Evolutionary conservation across 192 early-diverging fungal genomes (phyloP).

Genomic region (Globomyces pollinis-pini): DNA sequence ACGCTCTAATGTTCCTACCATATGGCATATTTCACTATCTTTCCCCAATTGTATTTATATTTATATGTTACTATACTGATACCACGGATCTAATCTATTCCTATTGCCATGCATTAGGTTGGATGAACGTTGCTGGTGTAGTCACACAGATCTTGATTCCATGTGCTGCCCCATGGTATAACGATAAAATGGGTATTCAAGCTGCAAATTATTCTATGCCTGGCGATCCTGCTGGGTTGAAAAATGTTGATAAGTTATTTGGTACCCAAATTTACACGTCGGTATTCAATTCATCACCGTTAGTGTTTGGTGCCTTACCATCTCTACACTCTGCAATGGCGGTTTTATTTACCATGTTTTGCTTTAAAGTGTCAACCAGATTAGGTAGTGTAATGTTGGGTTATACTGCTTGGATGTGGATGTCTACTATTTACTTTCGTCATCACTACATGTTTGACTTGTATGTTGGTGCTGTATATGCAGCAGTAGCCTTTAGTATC

Average conservation of each 20-base stretch:
- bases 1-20: conserved; percentile 61
- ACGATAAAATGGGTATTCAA: conserved; percentile 48
- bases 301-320: conserved; percentile 71
- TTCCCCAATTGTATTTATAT: conserved; percentile 50
- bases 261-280: conserved; percentile 52
- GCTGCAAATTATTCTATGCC: conserved; percentile 58
- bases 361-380: conserved; percentile 15
- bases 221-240: conserved; percentile 60
- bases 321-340: conserved; percentile 68
- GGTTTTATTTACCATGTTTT: conserved; percentile 53
- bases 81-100: conserved; percentile 39
- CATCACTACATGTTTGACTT: conserved; percentile 71
- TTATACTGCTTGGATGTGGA: conserved; percentile 71
- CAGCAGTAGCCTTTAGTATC: conserved; percentile 43
- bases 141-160: conserved; percentile 61
- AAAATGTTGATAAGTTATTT: conserved; percentile 60
- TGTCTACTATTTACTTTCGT: conserved; percentile 68
- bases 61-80: conserved; percentile 40
- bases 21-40: conserved; percentile 70
- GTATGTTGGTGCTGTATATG: conserved; percentile 58
- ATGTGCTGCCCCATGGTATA: conserved; percentile 69
- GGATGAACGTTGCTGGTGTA: conserved; percentile 62
- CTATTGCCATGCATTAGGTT: conserved; percentile 55
- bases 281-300: conserved; percentile 58
- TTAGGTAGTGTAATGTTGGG: conserved; percentile 21